These are phyloP conservation scores for Uronychia binucleata DNA, from an alignment of 73 alveolate genomes.

Conservation along the genomic window DNA sequence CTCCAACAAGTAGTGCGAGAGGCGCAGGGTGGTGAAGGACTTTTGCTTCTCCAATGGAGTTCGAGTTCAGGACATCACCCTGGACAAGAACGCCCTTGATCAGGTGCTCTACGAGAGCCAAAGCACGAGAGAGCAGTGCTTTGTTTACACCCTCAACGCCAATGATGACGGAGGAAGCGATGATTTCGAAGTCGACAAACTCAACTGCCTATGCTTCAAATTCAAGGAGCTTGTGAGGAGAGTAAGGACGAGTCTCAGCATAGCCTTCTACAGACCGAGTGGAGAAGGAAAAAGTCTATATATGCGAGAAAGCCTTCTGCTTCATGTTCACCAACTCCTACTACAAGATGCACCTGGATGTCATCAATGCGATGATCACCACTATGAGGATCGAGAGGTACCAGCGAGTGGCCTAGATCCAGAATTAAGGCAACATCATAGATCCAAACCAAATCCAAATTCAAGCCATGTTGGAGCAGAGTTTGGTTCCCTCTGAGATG, in stretches of 20 bases:
- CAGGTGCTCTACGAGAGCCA: neutral
- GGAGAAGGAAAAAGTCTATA: neutral
- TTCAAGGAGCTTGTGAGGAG: slow-evolving; percentile 28
- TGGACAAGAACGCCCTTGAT: neutral
- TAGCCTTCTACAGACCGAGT: neutral
- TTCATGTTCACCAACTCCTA: neutral
- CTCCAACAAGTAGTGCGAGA: neutral
- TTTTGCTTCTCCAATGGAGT: slow-evolving; percentile 15
- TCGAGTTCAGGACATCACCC: neutral
- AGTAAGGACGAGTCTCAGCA: neutral
- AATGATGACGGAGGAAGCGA: neutral
- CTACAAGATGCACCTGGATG: slow-evolving; percentile 10
- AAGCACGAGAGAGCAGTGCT: neutral
- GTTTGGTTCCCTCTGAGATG: neutral
- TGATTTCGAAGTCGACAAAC: neutral
- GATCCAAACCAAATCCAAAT: neutral
- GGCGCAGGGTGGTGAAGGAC: slow-evolving; percentile 11
- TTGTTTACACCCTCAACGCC: neutral
- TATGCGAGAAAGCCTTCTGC: neutral
- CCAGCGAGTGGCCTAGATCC: neutral
- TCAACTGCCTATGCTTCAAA: slow-evolving; percentile 32
- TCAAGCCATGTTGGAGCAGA: neutral
- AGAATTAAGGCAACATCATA: neutral
- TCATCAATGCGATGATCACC: neutral
- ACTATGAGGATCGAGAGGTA: slow-evolving; percentile 26